Evolutionary conservation across 345 rosid species (phyloP), one percentile per base, ranked within the genome.

Genomic region (Eutrema heterophyllum): DNA sequence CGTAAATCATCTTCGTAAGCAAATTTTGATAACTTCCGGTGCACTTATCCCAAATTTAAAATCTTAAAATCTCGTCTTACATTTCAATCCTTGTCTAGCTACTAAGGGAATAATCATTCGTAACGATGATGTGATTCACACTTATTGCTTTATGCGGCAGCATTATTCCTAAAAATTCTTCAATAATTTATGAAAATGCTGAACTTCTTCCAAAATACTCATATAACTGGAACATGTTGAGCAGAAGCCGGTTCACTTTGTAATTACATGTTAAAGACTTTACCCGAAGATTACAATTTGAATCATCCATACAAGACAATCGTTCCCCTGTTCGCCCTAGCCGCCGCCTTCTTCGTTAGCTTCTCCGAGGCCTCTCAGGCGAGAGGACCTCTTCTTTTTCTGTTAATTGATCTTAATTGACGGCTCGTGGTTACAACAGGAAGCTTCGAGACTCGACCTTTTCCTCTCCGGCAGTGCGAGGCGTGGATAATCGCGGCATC

Each of bases 111-210:
- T n/a, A n/a, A n/a, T 10, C 40, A 45, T 48, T 75, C 43, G 35
- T 27, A 64, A 64, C 60, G 6, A 57, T 40, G 57, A 30, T 64
- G 53, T 70, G n/a, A 55, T 56, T 46, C 45, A 56, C 46, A 55
- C 24, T 8, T 55, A 21, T 45, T 46, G 36, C 30, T 53, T 5
- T 21, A 43, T 52, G 58, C 11, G 12, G 62, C 63, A 49, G 57
- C 51, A 52, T 49, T 38, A 61, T 52, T 63, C 64, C 24, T 68
- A 75, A 52, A 50, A 51, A 35, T 4, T 14, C 30, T 36, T 45
- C 52, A 62, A 18, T 44, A 55, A 76, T 38, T 61, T 38, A 63
- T 63, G 52, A 70, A 58, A 63, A 36, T 29, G 21, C 71, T 63
- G 66, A 46, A 54, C 64, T 68, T 76, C 58, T 38, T 64, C 63